Conservation (phyloP, 495 filamentous ascomycete genomes). For the Annulohypoxylon bovei region DNA sequence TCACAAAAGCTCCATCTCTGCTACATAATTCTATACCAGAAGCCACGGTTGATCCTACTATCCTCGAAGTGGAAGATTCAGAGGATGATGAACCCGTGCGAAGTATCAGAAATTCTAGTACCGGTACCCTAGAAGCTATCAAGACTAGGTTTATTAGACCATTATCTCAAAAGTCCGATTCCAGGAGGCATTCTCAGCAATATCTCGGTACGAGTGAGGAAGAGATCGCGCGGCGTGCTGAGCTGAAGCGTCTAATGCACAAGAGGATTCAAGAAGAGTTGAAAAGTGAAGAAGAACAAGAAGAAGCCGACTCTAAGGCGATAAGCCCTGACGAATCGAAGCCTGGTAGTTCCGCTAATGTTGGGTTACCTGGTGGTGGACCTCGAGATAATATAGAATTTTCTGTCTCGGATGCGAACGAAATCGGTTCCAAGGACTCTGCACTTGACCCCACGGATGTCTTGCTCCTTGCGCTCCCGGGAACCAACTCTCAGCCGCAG, state of each 20-base stretch:
- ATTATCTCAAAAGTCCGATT: conserved; percentile 55
- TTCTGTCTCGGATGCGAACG: conserved; percentile 40
- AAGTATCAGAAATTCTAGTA: conserved; percentile 43
- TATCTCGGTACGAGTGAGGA: conserved; percentile 58
- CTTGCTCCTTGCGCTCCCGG: not conserved
- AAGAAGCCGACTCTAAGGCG: conserved; percentile 22
- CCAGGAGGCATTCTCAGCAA: conserved; percentile 51
- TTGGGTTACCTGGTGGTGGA: conserved; percentile 49
- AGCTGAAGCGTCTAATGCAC: conserved; percentile 60
- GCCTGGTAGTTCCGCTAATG: conserved; percentile 8
- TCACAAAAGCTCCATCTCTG: conserved; percentile 29
- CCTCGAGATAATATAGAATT: conserved; percentile 56
- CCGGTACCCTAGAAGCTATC: conserved; percentile 51
- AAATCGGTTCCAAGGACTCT: conserved; percentile 15
- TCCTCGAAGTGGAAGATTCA: conserved; percentile 55
- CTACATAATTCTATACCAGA: conserved; percentile 35
- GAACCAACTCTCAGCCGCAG: conserved; percentile 3
- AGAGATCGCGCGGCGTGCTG: conserved; percentile 60
- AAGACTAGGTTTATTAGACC: conserved; percentile 56
- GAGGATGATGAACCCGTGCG: conserved; percentile 51
- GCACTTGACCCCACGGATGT: not conserved
- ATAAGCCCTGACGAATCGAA: conserved; percentile 14
- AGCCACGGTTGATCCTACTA: conserved; percentile 41
- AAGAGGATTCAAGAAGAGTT: conserved; percentile 64
- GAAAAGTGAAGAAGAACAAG: conserved; percentile 50